phyloP scores from a whole-genome alignment of 78 protist genomes.

The Emiliania huxleyi region DNA sequence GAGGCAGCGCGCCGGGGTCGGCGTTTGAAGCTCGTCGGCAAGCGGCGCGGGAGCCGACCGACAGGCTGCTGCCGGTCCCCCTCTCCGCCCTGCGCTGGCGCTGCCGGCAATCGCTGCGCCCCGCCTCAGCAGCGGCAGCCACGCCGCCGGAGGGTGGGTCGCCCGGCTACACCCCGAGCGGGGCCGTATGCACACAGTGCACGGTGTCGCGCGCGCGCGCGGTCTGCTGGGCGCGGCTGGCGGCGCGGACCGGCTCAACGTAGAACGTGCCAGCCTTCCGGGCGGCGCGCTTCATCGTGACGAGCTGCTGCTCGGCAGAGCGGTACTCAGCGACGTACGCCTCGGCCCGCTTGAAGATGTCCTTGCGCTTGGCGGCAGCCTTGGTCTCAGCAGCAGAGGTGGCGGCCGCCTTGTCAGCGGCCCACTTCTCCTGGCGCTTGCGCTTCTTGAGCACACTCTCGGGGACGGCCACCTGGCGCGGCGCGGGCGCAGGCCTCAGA shows the following conservation, averaged over 20 bases:
- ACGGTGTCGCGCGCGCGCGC: too few species aligned
- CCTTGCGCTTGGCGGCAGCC: background rate
- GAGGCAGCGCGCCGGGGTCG: background rate
- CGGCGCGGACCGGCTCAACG: slow-evolving; percentile 69
- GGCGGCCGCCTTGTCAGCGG: slow-evolving; percentile 31
- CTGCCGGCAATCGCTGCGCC: too few species aligned
- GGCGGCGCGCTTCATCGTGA: slow-evolving; percentile 82
- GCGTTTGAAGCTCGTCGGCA: too few species aligned
- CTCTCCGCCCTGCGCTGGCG: too few species aligned
- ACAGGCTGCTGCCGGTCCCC: too few species aligned
- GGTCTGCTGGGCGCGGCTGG: too few species aligned
- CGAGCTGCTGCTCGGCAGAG: slow-evolving; percentile 52
- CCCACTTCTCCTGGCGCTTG: slow-evolving; percentile 38
- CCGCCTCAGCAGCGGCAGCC: too few species aligned
- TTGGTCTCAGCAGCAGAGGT: slow-evolving; percentile 25
- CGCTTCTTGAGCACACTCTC: slow-evolving; percentile 74
- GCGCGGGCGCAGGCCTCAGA: too few species aligned
- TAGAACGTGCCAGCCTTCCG: slow-evolving; percentile 86
- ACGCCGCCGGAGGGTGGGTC: too few species aligned
- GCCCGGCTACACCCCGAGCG: too few species aligned
- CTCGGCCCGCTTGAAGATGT: slow-evolving; percentile 72
- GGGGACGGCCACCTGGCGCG: slow-evolving; percentile 42
- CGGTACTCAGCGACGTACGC: slow-evolving; percentile 88
- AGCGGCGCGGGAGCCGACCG: too few species aligned
- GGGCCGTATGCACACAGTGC: too few species aligned